Base-by-base conservation (phyloP, 1,284 basidiomycete genomes). In the Mycena sp. region DNA sequence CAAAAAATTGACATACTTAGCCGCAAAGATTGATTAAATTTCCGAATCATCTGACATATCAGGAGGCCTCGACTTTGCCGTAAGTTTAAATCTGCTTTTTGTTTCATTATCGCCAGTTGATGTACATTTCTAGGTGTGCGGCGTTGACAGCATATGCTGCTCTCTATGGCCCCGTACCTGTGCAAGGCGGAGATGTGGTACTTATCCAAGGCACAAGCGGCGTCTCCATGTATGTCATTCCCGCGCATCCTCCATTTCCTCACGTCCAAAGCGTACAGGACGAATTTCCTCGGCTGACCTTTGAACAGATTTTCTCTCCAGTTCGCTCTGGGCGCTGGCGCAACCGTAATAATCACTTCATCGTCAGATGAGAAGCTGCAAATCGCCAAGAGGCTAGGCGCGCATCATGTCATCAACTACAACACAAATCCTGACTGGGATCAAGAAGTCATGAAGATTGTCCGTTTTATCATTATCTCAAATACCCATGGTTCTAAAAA, bases 161-260 rank as follows among this genome's bases (percentile, higher is more conserved):
- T 3, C 73, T 84, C 4, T 71, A 74, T 49, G 61, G 67, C 6
- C 72, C 78, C 5, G 69, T 72, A 12, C 73, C 77, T 5, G 41
- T 81, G 59, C 81, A 77, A 60, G 70, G 71, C 14, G 79, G 78
- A n/a, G 78, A 81, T 44, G 73, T 69, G 0, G 79, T 84, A 29
- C 76, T 85, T 16, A 74, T 81, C 3, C 74, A 79, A n/a, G 83
- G 84, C 4, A 85, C 82, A 1, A 83, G 83, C 16, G 83, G 83
- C 53, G 82, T 84, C 37, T 82, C 81, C 2, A 75, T 81, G 78
- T 80, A 62, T 28, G 76, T 64, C 4, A 19, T 6, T 5, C 12
- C 43, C 6, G 44, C 19, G 23, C n/a, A 4, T 28, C 6, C 6
- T 12, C 43, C 3, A 44, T 25, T 26, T 14, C 17, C 26, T 45